These are phyloP conservation scores for Parafenestella ontariensis DNA, from an alignment of 2,329 filamentous ascomycete genomes.

Conservation along the genomic window DNA sequence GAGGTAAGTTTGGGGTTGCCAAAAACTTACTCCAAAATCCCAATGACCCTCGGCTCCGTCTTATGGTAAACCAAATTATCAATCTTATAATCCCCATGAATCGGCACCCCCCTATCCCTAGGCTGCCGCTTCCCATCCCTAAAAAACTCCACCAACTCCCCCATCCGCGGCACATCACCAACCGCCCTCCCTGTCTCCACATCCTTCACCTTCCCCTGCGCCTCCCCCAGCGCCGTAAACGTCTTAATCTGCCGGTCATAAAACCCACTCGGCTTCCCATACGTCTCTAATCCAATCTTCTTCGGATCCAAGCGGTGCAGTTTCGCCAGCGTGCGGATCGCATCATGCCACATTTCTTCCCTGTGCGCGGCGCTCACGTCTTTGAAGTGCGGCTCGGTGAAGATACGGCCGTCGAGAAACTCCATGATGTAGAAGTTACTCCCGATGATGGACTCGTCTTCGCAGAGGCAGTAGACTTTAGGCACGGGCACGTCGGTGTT, in stretches of 20 bases:
- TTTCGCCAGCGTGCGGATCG: conserved; percentile 79
- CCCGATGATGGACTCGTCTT: conserved; percentile 78
- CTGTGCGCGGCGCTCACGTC: conserved; percentile 72
- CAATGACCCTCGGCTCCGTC: conserved; percentile 84
- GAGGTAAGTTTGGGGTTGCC: neutral
- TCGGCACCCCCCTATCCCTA: conserved; percentile 74
- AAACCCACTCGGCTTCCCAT: conserved; percentile 77
- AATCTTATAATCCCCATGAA: conserved; percentile 95
- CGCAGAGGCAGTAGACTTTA: conserved; percentile 80
- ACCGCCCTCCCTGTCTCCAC: conserved; percentile 77
- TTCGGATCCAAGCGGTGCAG: conserved; percentile 77
- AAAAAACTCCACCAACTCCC: conserved; percentile 81
- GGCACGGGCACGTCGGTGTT: conserved; percentile 84
- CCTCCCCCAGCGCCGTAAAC: conserved; percentile 76
- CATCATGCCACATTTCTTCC: conserved; percentile 82
- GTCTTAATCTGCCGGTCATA: conserved; percentile 86
- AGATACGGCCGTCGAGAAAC: conserved; percentile 90
- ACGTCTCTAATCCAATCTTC: conserved; percentile 71
- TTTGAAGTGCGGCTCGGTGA: conserved; percentile 84
- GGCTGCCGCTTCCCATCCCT: conserved; percentile 72
- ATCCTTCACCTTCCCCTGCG: conserved; percentile 77
- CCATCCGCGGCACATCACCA: conserved; percentile 81
- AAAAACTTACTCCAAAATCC: conserved; percentile 73
- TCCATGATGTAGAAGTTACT: conserved; percentile 98
- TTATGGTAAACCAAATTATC: conserved; percentile 74